Percentiles rank a stretch among this genome's conserved stretches.
These are phyloP conservation scores for Volutella citrinella DNA, from an alignment of 2,329 filamentous ascomycete species.

Conservation along the genomic window DNA sequence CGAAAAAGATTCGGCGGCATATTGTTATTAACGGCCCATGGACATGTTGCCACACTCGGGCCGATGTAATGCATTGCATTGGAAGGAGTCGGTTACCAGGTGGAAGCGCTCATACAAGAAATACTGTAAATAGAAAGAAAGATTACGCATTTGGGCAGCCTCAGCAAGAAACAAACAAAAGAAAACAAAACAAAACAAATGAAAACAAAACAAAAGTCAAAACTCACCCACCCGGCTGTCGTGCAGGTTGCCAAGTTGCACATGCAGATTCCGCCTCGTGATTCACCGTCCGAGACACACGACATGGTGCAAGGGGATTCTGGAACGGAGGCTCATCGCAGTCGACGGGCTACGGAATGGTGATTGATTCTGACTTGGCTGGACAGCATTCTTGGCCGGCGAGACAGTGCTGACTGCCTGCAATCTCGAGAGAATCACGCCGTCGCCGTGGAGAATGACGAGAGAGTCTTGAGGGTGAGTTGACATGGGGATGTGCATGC, in stretches of 20 bases:
- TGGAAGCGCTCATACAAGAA: constrained; percentile 26
- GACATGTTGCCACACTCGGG: constrained; percentile 16
- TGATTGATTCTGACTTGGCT: not conserved
- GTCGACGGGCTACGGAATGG: constrained; percentile 2
- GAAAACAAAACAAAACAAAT: constrained; percentile 14
- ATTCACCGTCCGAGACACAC: too few species aligned
- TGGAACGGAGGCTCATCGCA: constrained; percentile 7
- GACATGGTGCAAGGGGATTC: too few species aligned
- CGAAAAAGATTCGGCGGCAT: constrained; percentile 1
- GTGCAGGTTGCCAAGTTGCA: too few species aligned
- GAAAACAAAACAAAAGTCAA: too few species aligned
- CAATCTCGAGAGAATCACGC: too few species aligned
- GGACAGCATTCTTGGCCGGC: constrained; percentile 5
- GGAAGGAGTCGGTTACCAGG: constrained; percentile 26
- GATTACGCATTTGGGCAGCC: constrained; percentile 18
- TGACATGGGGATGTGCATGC: constrained; percentile 6
- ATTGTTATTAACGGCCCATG: constrained; percentile 11
- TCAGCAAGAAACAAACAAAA: constrained; percentile 12
- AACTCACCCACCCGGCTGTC: too few species aligned
- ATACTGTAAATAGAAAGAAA: constrained; percentile 25
- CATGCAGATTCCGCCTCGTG: too few species aligned
- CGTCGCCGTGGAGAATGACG: constrained; percentile 7
- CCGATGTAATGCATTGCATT: constrained; percentile 27
- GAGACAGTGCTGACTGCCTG: too few species aligned
- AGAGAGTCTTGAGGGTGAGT: too few species aligned